phyloP scores from a whole-genome alignment of 2,329 filamentous ascomycete genomes.

The Diaporthe citrichinensis region DNA sequence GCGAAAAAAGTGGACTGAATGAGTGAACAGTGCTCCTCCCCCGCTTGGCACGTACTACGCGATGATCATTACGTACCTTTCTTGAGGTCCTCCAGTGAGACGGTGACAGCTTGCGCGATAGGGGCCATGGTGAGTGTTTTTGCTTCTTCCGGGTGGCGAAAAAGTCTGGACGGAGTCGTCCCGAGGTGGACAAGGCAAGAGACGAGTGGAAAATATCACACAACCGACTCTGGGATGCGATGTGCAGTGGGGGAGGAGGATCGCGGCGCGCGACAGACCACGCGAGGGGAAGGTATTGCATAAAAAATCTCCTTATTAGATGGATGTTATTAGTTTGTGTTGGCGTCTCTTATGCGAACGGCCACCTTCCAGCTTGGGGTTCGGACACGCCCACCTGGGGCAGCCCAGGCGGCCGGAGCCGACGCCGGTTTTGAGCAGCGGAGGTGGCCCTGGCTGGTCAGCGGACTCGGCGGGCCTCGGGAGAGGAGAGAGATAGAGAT shows the following conservation, averaged over 20 bases:
- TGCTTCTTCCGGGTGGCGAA: slow-evolving; percentile 23
- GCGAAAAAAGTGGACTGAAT: slow-evolving; percentile 39
- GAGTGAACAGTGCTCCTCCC: not conserved
- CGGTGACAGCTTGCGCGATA: slow-evolving; percentile 69
- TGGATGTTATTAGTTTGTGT: slow-evolving; percentile 19
- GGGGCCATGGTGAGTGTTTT: slow-evolving; percentile 55
- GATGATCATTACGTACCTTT: slow-evolving; percentile 57
- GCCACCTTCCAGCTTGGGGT: slow-evolving; percentile 29
- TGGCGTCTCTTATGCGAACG: slow-evolving; percentile 15
- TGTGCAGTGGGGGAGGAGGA: not conserved
- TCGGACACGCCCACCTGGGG: slow-evolving; percentile 21
- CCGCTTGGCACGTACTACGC: slow-evolving; percentile 46
- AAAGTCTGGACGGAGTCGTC: slow-evolving; percentile 3
- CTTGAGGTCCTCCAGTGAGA: slow-evolving; percentile 73
- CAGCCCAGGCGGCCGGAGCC: slow-evolving; percentile 31
- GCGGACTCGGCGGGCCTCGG: slow-evolving; percentile 22
- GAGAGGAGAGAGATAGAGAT: not conserved
- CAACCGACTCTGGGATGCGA: not conserved
- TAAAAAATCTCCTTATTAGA: not conserved
- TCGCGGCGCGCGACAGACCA: not conserved
- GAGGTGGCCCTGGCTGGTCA: slow-evolving; percentile 16
- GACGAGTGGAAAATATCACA: not conserved
- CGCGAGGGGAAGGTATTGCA: slow-evolving; percentile 30
- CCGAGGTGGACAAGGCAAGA: slow-evolving; percentile 7
- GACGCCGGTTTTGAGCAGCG: slow-evolving; percentile 23